phyloP scores from a whole-genome alignment of 2,329 filamentous ascomycete genomes.

The Fusarium aywerte region DNA sequence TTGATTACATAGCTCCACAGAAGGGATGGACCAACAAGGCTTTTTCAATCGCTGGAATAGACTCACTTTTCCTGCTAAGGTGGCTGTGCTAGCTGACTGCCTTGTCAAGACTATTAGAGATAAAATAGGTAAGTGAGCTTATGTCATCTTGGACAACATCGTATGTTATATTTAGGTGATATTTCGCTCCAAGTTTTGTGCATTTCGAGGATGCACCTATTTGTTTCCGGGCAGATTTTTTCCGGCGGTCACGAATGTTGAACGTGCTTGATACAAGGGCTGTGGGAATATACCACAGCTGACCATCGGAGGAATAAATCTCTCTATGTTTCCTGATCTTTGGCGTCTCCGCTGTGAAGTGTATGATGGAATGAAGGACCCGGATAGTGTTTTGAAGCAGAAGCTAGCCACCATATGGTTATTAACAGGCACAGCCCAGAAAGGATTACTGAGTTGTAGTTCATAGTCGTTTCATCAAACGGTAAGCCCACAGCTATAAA shows the following conservation, averaged over 20 bases:
- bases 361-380: conserved; percentile 32
- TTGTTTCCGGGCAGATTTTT: too few species aligned
- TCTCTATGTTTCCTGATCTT: neutral
- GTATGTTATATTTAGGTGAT: too few species aligned
- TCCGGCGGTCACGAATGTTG: too few species aligned
- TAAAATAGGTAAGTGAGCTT: neutral
- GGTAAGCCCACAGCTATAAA: conserved; percentile 35
- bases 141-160: too few species aligned
- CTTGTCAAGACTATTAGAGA: neutral
- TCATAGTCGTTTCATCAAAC: conserved; percentile 41
- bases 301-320: neutral
- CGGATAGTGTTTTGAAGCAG: conserved; percentile 37
- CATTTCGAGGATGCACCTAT: neutral
- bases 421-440: conserved; percentile 33
- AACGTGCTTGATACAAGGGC: too few species aligned
- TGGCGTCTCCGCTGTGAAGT: neutral
- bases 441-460: conserved; percentile 44
- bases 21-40: too few species aligned
- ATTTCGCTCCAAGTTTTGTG: accelerated
- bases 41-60: neutral
- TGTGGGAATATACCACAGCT: too few species aligned
- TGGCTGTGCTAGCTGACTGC: too few species aligned
- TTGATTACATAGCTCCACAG: too few species aligned
- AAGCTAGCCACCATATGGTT: conserved; percentile 35
- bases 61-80: neutral